These are phyloP conservation scores for Lichtheimia ramosa DNA, from an alignment of 371 early-diverging fungal genomes.

Conservation along the genomic window DNA sequence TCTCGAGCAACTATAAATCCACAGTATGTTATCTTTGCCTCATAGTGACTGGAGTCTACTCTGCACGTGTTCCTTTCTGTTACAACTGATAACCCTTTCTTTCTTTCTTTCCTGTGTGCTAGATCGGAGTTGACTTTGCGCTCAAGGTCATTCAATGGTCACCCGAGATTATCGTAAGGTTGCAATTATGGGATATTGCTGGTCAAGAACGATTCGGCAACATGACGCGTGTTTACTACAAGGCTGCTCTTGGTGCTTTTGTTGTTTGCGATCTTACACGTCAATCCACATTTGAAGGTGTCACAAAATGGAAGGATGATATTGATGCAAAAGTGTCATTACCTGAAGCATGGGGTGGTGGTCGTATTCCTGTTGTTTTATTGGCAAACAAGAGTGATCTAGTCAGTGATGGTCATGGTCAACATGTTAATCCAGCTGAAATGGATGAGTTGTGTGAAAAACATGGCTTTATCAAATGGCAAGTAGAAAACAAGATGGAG, in stretches of 20 bases:
- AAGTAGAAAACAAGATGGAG: background rate
- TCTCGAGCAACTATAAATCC: slow-evolving; percentile 69
- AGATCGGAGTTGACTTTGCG: slow-evolving; percentile 86
- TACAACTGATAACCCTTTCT: background rate
- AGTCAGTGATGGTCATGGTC: slow-evolving; percentile 46
- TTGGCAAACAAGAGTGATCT: slow-evolving; percentile 64
- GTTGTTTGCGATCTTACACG: slow-evolving; percentile 82
- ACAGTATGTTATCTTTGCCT: slow-evolving; percentile 50
- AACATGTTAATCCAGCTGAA: slow-evolving; percentile 42
- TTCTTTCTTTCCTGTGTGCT: background rate
- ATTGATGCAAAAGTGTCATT: slow-evolving; percentile 62
- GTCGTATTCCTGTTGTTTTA: slow-evolving; percentile 61
- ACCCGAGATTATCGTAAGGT: slow-evolving; percentile 54
- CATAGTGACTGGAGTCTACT: background rate
- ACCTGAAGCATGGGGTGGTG: slow-evolving; percentile 59
- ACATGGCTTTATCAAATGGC: slow-evolving; percentile 61
- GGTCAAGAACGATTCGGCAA: slow-evolving; percentile 83
- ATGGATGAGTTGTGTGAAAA: slow-evolving; percentile 59
- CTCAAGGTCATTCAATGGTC: slow-evolving; percentile 75
- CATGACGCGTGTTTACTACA: slow-evolving; percentile 81
- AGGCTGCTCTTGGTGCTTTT: slow-evolving; percentile 78
- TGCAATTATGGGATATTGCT: slow-evolving; percentile 88
- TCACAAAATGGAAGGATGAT: slow-evolving; percentile 74
- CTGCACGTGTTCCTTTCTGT: background rate
- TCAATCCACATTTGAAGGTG: slow-evolving; percentile 69